Evolutionary conservation across 441 rosid genomes (phyloP).

Genomic region (Hypseocharis bilobata): DNA sequence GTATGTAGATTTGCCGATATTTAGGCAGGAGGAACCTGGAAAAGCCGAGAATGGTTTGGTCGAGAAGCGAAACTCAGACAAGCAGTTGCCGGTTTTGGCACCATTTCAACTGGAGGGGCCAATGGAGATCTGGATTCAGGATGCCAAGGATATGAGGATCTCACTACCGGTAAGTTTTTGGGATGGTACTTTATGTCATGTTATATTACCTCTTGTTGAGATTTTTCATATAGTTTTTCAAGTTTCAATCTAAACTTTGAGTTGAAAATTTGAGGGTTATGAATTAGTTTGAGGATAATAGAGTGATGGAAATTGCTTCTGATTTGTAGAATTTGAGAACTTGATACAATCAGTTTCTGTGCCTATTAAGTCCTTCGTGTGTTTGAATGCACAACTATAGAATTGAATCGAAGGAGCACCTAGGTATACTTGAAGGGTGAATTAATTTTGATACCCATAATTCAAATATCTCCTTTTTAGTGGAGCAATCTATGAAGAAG

Average conservation of each 20-base stretch:
- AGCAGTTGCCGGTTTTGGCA: slow-evolving; percentile 55
- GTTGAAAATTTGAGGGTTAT: too few species aligned
- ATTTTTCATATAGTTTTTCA: not conserved
- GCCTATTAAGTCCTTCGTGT: not conserved
- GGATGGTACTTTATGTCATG: not conserved
- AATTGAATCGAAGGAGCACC: not conserved
- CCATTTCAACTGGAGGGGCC: slow-evolving; percentile 94
- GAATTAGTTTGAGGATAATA: too few species aligned
- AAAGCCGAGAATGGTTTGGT: slow-evolving; percentile 33
- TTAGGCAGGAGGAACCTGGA: slow-evolving; percentile 33
- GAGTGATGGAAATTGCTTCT: not conserved
- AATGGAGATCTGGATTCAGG: slow-evolving; percentile 89
- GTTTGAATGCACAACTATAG: not conserved
- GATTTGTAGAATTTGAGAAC: not conserved
- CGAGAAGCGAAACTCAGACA: slow-evolving; percentile 23
- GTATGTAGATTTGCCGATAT: slow-evolving; percentile 69
- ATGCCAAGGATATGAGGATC: slow-evolving; percentile 71
- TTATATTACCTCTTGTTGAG: not conserved
- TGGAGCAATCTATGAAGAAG: too few species aligned
- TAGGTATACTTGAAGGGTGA: too few species aligned
- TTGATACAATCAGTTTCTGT: not conserved
- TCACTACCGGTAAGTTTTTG: slow-evolving; percentile 52
- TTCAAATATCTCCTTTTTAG: too few species aligned
- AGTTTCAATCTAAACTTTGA: not conserved
- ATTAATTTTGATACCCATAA: too few species aligned